phyloP scores from a whole-genome alignment of 2,329 filamentous ascomycete species.

The Diaporthe citriasiana region DNA sequence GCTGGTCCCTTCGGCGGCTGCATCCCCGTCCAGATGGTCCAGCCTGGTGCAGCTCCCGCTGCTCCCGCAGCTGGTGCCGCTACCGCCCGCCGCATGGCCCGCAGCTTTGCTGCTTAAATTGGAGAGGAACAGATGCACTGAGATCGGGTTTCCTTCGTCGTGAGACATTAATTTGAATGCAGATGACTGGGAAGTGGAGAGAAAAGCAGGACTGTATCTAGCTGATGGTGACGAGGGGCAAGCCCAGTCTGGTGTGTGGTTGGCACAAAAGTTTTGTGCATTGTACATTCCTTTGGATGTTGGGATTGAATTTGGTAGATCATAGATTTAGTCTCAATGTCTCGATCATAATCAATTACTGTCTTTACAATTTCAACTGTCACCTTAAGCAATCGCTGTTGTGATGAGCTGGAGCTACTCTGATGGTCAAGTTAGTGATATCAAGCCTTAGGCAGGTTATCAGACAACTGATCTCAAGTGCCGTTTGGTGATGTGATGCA shows the following conservation, averaged over 20 bases:
- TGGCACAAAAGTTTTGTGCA: background rate
- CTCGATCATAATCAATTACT: slow-evolving; percentile 1
- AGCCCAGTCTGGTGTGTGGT: background rate
- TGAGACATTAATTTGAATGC: background rate
- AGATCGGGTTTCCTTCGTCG: background rate
- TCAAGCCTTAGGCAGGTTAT: background rate
- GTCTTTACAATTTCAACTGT: background rate
- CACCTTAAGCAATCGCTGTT: background rate
- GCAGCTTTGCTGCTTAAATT: slow-evolving; percentile 36
- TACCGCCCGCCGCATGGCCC: slow-evolving; percentile 41
- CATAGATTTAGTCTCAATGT: slow-evolving; percentile 24
- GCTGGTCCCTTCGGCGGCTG: slow-evolving; percentile 43
- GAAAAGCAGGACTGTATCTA: background rate
- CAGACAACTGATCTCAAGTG: background rate
- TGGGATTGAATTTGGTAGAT: slow-evolving; percentile 31
- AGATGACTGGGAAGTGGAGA: background rate
- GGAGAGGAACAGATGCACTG: too few species aligned
- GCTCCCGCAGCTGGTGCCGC: slow-evolving; percentile 32
- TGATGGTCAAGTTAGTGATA: background rate
- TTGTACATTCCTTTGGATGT: slow-evolving; percentile 25
- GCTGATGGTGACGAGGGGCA: slow-evolving; percentile 15
- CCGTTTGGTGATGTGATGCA: background rate
- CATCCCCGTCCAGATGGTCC: slow-evolving; percentile 41
- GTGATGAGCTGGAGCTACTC: background rate
- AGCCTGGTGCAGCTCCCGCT: slow-evolving; percentile 23